Base-by-base conservation (phyloP, 1,284 basidiomycete species). In the Ganoderma sp. region DNA sequence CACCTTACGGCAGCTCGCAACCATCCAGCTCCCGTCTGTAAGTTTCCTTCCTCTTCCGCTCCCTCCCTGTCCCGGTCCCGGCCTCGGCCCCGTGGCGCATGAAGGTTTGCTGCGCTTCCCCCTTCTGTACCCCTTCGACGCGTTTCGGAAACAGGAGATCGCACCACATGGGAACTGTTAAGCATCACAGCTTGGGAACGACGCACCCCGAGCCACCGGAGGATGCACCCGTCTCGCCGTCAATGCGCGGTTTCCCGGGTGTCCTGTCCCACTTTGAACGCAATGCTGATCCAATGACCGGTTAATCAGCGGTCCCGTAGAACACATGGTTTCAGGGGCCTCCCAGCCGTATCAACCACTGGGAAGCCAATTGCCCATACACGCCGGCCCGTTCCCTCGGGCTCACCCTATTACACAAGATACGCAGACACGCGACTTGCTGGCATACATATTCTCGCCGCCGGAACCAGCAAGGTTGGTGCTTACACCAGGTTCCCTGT, bases 391-490 rank as follows among this genome's bases (percentile, higher is more conserved):
- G 72, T 72, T 73, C 69, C 63, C 74, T 69, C 67, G 75, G 74
- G 70, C 79, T 76, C 69, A 84, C 75, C 83, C 89, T 48, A 83
- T 90, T 72, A 84, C 85, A 22, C 73, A 83, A 52, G 81, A 86
- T 63, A 88, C 89, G 34, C 83, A 86, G 65, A 90, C 88, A 5
- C 83, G 83, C 68, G 89, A 88, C 69, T 84, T 92, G 37, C 83
- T 92, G 63, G 83, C 84, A 63, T 91, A 89, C 80, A 82, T 93
- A 19, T 91, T 94, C 76, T 86, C 90, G 63, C 90, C 90, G 17
- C 90, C 90, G 68, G 90, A 83, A 74, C 74, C 58, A 39, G 37
- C 82, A 66, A 84, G 83, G 88, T 88, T 76, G 74, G 83, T 43
- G 25, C 32, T 66, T 65, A 54, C 41, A 52, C 61, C 25, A 32